Percentiles rank a stretch among this genome's conserved stretches.
phyloP scores from a whole-genome alignment of 192 early-diverging fungal genomes.

The Phycomyces blakesleeanus region DNA sequence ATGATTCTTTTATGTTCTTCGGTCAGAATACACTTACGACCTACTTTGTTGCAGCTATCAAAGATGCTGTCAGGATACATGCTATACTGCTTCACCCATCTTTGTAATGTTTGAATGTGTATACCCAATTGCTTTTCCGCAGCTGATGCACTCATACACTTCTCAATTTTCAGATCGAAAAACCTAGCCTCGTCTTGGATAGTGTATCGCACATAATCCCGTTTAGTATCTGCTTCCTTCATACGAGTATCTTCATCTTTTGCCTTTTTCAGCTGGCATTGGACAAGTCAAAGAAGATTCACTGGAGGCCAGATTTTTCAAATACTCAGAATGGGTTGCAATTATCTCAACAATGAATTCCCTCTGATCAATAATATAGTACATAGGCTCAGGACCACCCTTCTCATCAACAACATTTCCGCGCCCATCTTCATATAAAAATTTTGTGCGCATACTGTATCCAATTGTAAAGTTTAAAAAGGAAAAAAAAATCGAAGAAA shows the following conservation, averaged over 20 bases:
- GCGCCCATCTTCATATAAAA: slow-evolving; percentile 13
- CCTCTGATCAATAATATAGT: slow-evolving; percentile 12
- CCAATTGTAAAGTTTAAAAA: background rate
- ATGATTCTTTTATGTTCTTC: slow-evolving; percentile 13
- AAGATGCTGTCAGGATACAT: slow-evolving; percentile 13
- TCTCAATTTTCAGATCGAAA: slow-evolving; percentile 17
- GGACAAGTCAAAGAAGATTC: slow-evolving; percentile 7
- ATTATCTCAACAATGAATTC: slow-evolving; percentile 13
- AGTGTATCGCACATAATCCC: slow-evolving; percentile 11
- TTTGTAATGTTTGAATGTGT: slow-evolving; percentile 5
- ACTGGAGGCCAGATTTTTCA: slow-evolving; percentile 1
- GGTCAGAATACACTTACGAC: slow-evolving; percentile 11
- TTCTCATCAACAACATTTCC: slow-evolving; percentile 11
- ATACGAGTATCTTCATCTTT: slow-evolving; percentile 8
- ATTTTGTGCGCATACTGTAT: too few species aligned
- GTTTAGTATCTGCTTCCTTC: slow-evolving; percentile 8
- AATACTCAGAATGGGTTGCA: slow-evolving; percentile 7
- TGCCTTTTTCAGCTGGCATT: slow-evolving; percentile 4
- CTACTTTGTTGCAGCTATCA: slow-evolving; percentile 5
- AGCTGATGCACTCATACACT: slow-evolving; percentile 16
- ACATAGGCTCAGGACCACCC: slow-evolving; percentile 11
- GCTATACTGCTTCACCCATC: slow-evolving; percentile 8
- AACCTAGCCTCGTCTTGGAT: slow-evolving; percentile 12
- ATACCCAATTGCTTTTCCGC: slow-evolving; percentile 12
- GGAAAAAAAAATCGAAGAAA: background rate